Evolutionary conservation across 805 yeast species (phyloP), one percentile per base, ranked within the genome.

Genomic region (Sugiyamaella boreocaroliniensis): DNA sequence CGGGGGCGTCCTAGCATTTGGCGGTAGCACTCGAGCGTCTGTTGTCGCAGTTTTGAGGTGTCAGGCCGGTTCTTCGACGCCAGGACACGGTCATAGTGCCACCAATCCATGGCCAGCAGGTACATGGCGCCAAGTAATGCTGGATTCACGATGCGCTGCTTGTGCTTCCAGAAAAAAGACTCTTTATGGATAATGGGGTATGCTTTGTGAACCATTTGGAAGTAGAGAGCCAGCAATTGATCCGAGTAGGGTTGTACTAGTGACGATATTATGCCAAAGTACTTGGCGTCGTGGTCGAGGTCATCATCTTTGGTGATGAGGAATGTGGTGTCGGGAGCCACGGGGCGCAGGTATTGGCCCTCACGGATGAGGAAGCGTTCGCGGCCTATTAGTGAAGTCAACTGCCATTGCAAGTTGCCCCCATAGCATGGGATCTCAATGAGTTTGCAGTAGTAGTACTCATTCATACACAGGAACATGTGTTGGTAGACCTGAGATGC

Each of bases 1-100:
- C 71, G 65, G 1, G 70, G 57, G 73, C 63, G 53, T 16, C 55
- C 55, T 14, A 61, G 45, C 34, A 52, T 56, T 10, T 56, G 49
- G 22, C 58, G 56, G 44, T 56, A 54, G 19, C 60, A 60, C 9
- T 55, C 53, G 40, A 52, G 54, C 7, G 64, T 56, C 14, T 58
- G 48, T 1, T 53, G 49, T 18, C 57, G 54, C 14, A 61, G 57
- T 26, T 49, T 54, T 15, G 55, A 44, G 1, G 52, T 47, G 41
- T 58, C 58, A 11, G 63, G 60, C 5, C 48, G 53, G 2, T 45
- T 48, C 19, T 56, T 56, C n/a, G 57, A 52, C 6, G 62, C 55
- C 1, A 61, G 50, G 7, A 53, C 57, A 19, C 55, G 59, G 32
- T 56, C 60, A 43, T 59, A 60, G 12, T 55, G 45, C 64, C 63